Evolutionary conservation across 192 early-diverging fungal species (phyloP).

Genomic region (Coemansia sp.): DNA sequence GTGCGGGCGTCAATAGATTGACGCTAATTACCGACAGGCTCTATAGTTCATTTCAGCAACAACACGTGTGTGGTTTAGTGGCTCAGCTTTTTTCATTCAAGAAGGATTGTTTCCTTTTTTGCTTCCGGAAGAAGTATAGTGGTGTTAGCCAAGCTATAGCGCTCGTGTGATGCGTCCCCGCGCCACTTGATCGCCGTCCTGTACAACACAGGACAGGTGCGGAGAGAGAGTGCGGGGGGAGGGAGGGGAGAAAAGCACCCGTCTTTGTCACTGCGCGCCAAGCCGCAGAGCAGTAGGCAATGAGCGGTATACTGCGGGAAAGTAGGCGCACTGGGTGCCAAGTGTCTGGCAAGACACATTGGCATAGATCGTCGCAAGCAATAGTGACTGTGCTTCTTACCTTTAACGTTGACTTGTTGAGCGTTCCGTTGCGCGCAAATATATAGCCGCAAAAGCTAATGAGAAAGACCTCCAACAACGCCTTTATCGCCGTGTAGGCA

Average conservation of each 20-base stretch:
- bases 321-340: background rate
- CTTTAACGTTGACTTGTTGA: conserved; percentile 54
- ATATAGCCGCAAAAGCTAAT: conserved; percentile 54
- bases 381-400: conserved; percentile 23
- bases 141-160: background rate
- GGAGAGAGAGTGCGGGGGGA: background rate
- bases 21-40: conserved; percentile 63
- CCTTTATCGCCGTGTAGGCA: conserved; percentile 50
- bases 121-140: background rate
- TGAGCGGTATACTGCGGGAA: background rate
- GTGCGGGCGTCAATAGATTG: conserved; percentile 73
- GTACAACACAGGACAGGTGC: background rate
- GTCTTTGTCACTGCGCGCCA: background rate
- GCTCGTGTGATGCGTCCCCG: background rate
- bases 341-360: background rate
- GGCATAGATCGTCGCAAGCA: background rate
- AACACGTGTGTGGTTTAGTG: conserved; percentile 4
- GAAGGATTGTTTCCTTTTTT: background rate
- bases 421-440: conserved; percentile 52
- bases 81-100: background rate
- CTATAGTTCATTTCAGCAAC: conserved; percentile 21
- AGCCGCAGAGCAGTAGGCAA: background rate
- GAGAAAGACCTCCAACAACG: conserved; percentile 54
- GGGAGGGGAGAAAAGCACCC: background rate
- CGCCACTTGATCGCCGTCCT: background rate